Evolutionary conservation across 441 rosid species (phyloP).

Genomic region (Corymbia calophylla): DNA sequence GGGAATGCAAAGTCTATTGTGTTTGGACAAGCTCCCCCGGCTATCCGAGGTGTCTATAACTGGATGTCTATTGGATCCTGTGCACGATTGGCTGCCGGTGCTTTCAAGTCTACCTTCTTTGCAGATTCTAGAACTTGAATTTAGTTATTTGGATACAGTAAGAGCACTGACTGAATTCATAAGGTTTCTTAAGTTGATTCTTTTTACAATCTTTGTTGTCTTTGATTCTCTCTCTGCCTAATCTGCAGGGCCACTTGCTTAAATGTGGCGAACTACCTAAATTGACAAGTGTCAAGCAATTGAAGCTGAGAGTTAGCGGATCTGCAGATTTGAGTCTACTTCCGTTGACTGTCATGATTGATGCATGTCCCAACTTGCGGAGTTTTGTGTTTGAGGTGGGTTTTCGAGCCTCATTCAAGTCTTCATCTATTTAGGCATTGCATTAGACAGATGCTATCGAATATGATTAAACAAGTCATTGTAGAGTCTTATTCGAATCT

Average conservation of each 20-base stretch:
- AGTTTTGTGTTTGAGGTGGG: not conserved
- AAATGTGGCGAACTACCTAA: not conserved
- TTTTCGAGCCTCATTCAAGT: not conserved
- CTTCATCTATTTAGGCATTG: not conserved
- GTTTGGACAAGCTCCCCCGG: not conserved
- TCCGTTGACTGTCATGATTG: not conserved
- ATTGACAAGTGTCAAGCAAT: not conserved
- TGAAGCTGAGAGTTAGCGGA: not conserved
- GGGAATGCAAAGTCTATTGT: not conserved
- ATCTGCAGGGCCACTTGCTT: not conserved
- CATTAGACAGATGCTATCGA: not conserved
- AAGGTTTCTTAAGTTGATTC: not conserved
- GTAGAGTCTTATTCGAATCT: not conserved
- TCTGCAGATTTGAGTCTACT: not conserved
- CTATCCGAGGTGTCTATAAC: not conserved
- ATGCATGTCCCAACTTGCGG: not conserved
- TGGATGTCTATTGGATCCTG: not conserved
- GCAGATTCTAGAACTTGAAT: not conserved
- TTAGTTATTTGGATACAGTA: accelerated
- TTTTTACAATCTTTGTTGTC: not conserved
- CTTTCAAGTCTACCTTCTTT: not conserved
- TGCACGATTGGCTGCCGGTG: not conserved
- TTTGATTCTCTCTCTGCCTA: not conserved
- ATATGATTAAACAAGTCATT: not conserved
- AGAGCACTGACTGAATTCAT: not conserved